phyloP scores from a whole-genome alignment of 2,329 filamentous ascomycete species.

The Epichloe typhina region DNA sequence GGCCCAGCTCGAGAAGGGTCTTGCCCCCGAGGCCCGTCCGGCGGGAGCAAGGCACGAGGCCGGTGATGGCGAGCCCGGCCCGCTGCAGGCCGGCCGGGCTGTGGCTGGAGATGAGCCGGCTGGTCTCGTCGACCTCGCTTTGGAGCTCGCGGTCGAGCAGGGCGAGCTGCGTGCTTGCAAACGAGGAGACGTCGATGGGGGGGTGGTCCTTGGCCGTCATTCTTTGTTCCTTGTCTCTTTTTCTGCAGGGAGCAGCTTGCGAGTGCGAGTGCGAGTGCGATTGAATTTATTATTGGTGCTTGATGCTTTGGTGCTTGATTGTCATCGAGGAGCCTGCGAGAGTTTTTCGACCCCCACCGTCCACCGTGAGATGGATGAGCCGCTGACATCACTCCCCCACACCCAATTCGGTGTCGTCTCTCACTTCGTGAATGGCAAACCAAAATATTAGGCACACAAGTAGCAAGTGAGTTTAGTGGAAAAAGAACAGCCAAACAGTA shows the following conservation, averaged over 20 bases:
- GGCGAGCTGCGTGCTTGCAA: constrained; percentile 56
- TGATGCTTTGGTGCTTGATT: too few relatives aligned
- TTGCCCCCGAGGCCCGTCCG: constrained; percentile 88
- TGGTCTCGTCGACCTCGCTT: constrained; percentile 59
- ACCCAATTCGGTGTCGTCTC: too few relatives aligned
- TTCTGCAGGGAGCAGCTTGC: not conserved
- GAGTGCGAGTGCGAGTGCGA: too few relatives aligned
- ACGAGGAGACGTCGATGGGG: constrained; percentile 50
- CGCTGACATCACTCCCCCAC: too few relatives aligned
- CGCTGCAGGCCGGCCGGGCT: constrained; percentile 58
- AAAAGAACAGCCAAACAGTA: too few relatives aligned
- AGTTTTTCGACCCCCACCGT: too few relatives aligned
- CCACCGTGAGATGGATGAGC: too few relatives aligned
- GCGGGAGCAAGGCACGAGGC: constrained; percentile 59
- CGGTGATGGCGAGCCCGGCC: constrained; percentile 66
- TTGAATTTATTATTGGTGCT: too few relatives aligned
- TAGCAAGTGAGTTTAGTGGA: too few relatives aligned
- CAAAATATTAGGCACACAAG: too few relatives aligned
- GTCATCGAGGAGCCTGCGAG: too few relatives aligned
- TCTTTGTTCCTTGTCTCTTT: not conserved
- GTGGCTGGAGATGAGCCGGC: constrained; percentile 51
- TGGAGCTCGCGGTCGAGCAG: constrained; percentile 60
- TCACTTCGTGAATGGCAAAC: too few relatives aligned
- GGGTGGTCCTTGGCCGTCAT: constrained; percentile 22
- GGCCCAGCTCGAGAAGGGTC: constrained; percentile 66